These are phyloP conservation scores for Fonsecaea pedrosoi DNA, from an alignment of 2,329 filamentous ascomycete genomes.

Conservation along the genomic window DNA sequence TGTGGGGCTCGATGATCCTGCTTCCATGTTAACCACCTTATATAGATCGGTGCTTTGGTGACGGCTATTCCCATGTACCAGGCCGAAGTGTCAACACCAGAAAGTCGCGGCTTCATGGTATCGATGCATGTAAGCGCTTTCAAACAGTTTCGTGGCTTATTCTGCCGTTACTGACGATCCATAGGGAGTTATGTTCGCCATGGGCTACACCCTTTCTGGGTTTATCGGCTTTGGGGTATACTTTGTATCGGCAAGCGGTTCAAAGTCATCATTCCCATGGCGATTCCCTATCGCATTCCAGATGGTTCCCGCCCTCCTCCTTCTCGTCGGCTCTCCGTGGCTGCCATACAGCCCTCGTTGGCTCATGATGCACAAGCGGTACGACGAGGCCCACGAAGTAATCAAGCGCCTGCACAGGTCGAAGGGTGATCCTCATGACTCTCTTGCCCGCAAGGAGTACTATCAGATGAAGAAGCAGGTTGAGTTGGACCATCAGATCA, in stretches of 20 bases:
- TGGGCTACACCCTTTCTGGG: slow-evolving; percentile 37
- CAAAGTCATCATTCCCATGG: slow-evolving; percentile 43
- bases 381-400: slow-evolving; percentile 52
- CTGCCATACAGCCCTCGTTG: slow-evolving; percentile 60
- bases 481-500: slow-evolving; percentile 49
- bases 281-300: slow-evolving; percentile 52
- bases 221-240: slow-evolving; percentile 39
- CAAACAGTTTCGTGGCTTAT: slow-evolving; percentile 46
- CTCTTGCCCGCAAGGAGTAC: slow-evolving; percentile 50
- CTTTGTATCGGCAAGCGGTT: slow-evolving; percentile 35
- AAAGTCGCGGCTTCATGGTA: slow-evolving; percentile 38
- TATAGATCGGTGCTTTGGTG: slow-evolving; percentile 29
- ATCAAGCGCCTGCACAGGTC: slow-evolving; percentile 54
- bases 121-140: slow-evolving; percentile 38
- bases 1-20: background rate
- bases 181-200: slow-evolving; percentile 37
- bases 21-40: background rate
- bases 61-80: slow-evolving; percentile 39
- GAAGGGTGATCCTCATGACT: slow-evolving; percentile 49
- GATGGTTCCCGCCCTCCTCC: slow-evolving; percentile 48
- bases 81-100: slow-evolving; percentile 38
- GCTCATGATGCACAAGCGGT: slow-evolving; percentile 52
- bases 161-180: slow-evolving; percentile 49
- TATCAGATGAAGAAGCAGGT: slow-evolving; percentile 55
- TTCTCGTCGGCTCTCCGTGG: slow-evolving; percentile 49